phyloP scores from a whole-genome alignment of 352 stramenopile species.

The Globisporangium lucens region DNA sequence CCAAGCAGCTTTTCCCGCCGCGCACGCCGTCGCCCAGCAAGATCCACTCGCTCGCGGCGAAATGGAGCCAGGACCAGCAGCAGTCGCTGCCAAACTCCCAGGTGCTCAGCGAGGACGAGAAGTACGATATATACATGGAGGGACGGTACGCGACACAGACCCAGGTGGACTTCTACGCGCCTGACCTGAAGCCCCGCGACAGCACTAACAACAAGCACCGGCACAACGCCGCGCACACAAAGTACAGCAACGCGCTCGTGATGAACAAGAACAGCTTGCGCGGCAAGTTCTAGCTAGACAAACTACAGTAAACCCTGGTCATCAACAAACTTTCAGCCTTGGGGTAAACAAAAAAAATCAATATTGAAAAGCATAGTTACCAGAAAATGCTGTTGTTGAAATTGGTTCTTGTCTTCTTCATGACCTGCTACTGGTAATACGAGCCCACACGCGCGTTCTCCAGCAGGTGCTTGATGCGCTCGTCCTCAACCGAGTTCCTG shows the following conservation, averaged over 20 bases:
- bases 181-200: slow-evolving; percentile 45
- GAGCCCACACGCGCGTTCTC: slow-evolving; percentile 42
- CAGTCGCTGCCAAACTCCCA: neutral
- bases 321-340: neutral
- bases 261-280: slow-evolving; percentile 54
- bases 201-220: slow-evolving; percentile 42
- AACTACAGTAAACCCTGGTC: neutral
- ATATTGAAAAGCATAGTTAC: slow-evolving; percentile 4
- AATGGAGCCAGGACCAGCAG: slow-evolving; percentile 38
- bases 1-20: slow-evolving; percentile 41
- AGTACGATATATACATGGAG: slow-evolving; percentile 53
- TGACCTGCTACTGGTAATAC: slow-evolving; percentile 54
- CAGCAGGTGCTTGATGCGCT: slow-evolving; percentile 62
- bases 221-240: slow-evolving; percentile 49
- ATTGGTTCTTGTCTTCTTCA: neutral
- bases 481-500: slow-evolving; percentile 54
- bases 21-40: slow-evolving; percentile 24
- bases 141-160: slow-evolving; percentile 54
- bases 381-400: neutral
- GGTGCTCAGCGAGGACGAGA: slow-evolving; percentile 32
- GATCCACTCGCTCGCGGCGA: slow-evolving; percentile 36
- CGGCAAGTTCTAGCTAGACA: slow-evolving; percentile 37
- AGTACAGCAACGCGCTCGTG: slow-evolving; percentile 66
- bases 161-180: slow-evolving; percentile 61
- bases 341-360: neutral